Evolutionary conservation across 495 filamentous ascomycete species (phyloP).

Genomic region (Cudoniella acicularis): DNA sequence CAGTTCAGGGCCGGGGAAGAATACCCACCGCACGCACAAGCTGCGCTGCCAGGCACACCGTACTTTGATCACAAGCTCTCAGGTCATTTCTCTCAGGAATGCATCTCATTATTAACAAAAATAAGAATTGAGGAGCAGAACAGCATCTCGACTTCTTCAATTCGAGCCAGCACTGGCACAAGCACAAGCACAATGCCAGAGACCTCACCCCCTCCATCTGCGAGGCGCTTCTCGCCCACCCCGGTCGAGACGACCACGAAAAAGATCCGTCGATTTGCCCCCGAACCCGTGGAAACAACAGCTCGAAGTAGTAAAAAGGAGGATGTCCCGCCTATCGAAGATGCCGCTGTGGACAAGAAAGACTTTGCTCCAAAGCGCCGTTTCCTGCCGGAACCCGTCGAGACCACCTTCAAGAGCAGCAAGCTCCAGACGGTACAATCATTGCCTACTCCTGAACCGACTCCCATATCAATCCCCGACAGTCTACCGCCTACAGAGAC

Average conservation of each 20-base stretch:
- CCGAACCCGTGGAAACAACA: conserved; percentile 24
- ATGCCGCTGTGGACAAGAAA: conserved; percentile 11
- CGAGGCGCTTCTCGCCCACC: conserved; percentile 18
- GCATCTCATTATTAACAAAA: conserved; percentile 18
- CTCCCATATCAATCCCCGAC: conserved; percentile 26
- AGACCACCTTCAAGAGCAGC: conserved; percentile 54
- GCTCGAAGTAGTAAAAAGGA: conserved; percentile 17
- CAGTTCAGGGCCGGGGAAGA: conserved; percentile 1
- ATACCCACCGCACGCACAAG: conserved; percentile 8
- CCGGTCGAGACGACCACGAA: conserved; percentile 24
- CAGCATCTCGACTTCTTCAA: no score
- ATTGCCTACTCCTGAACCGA: conserved; percentile 48
- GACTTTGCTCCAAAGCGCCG: conserved; percentile 35
- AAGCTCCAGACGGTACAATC: conserved; percentile 34
- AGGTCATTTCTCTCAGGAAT: conserved; percentile 10
- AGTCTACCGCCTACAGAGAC: conserved; percentile 17
- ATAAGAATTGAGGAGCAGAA: conserved; percentile 8
- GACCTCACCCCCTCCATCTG: conserved; percentile 16
- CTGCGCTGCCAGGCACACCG: conserved; percentile 10
- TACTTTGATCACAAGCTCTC: conserved; percentile 25
- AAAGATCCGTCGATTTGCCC: conserved; percentile 25
- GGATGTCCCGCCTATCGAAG: background rate
- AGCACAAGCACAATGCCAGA: conserved; percentile 20
- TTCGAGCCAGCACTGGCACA: no score
- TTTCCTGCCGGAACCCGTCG: conserved; percentile 57